Evolutionary conservation across 2,329 filamentous ascomycete genomes (phyloP).

Genomic region (Tolypocladium ovalisporum): DNA sequence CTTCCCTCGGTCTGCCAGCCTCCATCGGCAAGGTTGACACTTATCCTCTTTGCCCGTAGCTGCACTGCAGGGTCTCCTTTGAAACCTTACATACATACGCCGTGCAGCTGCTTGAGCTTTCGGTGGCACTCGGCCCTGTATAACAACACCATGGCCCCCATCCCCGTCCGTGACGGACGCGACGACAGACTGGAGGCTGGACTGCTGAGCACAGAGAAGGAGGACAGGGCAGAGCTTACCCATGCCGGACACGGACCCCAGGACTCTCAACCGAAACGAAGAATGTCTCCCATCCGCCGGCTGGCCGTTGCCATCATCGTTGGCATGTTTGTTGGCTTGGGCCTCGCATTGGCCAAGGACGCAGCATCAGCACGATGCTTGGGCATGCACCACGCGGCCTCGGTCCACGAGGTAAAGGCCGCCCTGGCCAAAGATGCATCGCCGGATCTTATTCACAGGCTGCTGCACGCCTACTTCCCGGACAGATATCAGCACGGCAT

Average conservation of each 20-base stretch:
- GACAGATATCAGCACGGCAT: conserved; percentile 58
- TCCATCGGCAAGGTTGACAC: neutral
- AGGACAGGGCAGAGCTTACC: conserved; percentile 10
- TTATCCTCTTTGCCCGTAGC: neutral
- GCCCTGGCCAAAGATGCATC: conserved; percentile 25
- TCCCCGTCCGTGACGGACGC: neutral
- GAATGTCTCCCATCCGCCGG: conserved; percentile 8
- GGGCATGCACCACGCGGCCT: neutral
- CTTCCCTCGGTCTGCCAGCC: neutral
- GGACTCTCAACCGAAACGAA: conserved; percentile 1
- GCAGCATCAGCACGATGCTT: neutral
- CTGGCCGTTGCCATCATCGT: conserved; percentile 9
- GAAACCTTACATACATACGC: neutral
- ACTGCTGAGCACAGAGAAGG: conserved; percentile 10
- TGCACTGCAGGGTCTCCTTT: neutral
- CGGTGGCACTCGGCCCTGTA: neutral
- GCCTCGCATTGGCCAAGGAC: conserved; percentile 7
- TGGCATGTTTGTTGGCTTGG: conserved; percentile 15
- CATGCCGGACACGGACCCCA: neutral
- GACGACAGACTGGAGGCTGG: conserved; percentile 11
- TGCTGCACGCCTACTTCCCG: conserved; percentile 52
- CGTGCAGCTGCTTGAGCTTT: neutral
- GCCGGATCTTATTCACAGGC: conserved; percentile 50
- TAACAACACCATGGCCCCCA: conserved; percentile 7
- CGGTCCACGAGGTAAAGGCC: conserved; percentile 1